Conservation (phyloP, 805 yeast species). For the Scheffersomyces coipomensis region DNA sequence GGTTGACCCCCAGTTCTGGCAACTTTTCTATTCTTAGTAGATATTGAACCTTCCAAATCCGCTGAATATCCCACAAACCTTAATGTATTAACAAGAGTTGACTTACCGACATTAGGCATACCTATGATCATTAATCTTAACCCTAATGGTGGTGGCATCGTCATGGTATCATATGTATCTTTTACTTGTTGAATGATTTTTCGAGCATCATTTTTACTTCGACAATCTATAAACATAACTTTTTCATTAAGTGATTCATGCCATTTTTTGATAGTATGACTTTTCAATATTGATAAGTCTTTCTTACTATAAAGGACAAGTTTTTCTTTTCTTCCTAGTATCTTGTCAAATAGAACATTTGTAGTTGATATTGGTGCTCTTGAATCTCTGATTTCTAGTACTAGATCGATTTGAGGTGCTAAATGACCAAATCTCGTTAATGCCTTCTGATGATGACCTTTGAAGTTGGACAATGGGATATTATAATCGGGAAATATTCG, state of each 20-base stretch:
- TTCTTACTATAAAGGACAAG: conserved; percentile 76
- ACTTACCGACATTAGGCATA: conserved; percentile 98
- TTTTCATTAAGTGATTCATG: conserved; percentile 27
- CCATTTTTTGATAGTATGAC: conserved; percentile 30
- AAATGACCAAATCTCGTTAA: conserved; percentile 61
- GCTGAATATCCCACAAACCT: conserved; percentile 43
- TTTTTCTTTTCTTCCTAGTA: conserved; percentile 53
- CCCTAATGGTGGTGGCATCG: conserved; percentile 83
- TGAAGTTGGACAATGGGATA: conserved; percentile 72
- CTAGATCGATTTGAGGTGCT: conserved; percentile 77
- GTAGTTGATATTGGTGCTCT: conserved; percentile 86
- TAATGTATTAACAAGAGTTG: conserved; percentile 77
- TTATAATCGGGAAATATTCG: conserved; percentile 69
- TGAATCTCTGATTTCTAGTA: conserved; percentile 83
- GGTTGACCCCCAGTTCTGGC: conserved; percentile 86
- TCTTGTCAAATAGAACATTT: conserved; percentile 72
- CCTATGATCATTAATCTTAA: conserved; percentile 76
- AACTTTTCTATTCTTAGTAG: conserved; percentile 53
- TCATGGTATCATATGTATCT: conserved; percentile 42
- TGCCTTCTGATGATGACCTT: conserved; percentile 88
- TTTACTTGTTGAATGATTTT: conserved; percentile 50
- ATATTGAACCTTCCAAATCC: conserved; percentile 21
- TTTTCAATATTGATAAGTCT: conserved; percentile 55
- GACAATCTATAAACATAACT: conserved; percentile 55
- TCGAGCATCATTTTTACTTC: conserved; percentile 48